phyloP scores from a whole-genome alignment of 2,329 filamentous ascomycete genomes.

The Cytospora chrysosperma region DNA sequence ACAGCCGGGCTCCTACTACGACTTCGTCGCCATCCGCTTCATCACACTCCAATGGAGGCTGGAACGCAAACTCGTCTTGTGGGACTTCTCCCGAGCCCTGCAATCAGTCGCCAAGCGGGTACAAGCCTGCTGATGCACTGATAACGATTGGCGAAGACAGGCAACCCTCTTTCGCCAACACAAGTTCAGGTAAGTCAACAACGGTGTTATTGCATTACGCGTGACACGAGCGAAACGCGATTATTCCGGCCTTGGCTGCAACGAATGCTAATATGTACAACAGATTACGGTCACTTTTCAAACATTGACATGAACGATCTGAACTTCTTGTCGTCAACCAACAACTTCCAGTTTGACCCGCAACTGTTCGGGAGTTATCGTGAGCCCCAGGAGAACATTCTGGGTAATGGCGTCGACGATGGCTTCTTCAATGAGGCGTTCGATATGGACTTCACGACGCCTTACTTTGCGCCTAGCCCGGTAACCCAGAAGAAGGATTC shows the following conservation, averaged over 20 bases:
- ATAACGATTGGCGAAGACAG: slow-evolving; percentile 65
- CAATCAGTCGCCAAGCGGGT: slow-evolving; percentile 67
- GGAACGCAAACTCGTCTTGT: slow-evolving; percentile 66
- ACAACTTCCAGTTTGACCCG: slow-evolving; percentile 84
- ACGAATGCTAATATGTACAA: slow-evolving; percentile 25
- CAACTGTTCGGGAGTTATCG: slow-evolving; percentile 90
- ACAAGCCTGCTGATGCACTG: slow-evolving; percentile 61
- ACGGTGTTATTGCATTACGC: not conserved
- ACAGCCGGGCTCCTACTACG: slow-evolving; percentile 50
- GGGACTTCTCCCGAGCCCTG: slow-evolving; percentile 77
- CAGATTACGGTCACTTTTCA: slow-evolving; percentile 40
- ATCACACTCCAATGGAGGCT: slow-evolving; percentile 57
- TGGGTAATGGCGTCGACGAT: slow-evolving; percentile 70
- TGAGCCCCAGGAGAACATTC: slow-evolving; percentile 80
- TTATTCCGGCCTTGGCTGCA: not conserved
- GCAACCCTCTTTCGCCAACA: slow-evolving; percentile 52
- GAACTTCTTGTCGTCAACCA: slow-evolving; percentile 75
- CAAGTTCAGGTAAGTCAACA: slow-evolving; percentile 39
- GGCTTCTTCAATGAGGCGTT: slow-evolving; percentile 73
- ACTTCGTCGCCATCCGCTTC: slow-evolving; percentile 65
- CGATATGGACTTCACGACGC: slow-evolving; percentile 76
- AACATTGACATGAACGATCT: slow-evolving; percentile 56
- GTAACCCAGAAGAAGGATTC: slow-evolving; percentile 51
- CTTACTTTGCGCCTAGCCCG: slow-evolving; percentile 66
- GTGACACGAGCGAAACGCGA: not conserved